Evolutionary conservation across 2,329 filamentous ascomycete genomes (phyloP), one percentile per base, ranked within the genome.

Genomic region (Fusarium metavorans): DNA sequence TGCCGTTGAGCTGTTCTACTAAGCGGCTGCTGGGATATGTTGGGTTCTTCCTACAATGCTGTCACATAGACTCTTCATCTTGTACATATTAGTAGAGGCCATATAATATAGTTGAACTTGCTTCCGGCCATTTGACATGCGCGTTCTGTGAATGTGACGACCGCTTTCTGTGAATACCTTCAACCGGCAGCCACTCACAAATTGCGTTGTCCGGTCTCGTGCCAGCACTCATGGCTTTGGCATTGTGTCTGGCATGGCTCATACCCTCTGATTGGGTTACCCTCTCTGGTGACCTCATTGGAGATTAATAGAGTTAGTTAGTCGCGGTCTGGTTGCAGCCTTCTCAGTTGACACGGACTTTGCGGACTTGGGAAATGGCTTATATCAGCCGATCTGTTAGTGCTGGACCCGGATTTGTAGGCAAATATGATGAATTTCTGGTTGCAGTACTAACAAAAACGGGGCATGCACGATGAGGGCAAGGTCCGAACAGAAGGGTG

Each of bases 1-100:
- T 66, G 75, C 75, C 2, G 77, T 80, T 61, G 78, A 80, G 72
- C 64, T 80, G 39, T 80, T 77, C 52, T 52, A 79, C 43, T 80
- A 73, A 56, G 43, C 23, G n/a, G 20, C 27, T 32, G n/a, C n/a
- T 25, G 27, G 58, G 35, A 37, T 32, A 35, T 45, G 37, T 13
- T 23, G 25, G 14, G 11, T 13, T 25, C 11, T 54, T 27, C 30
- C 54, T 30, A 13, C 18, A 35, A 35, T 50, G 25, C 11, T 9
- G n/a, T 32, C 35, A 43, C 20, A 61, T 57, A 64, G 45, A 43
- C 20, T 60, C 45, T 57, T 58, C 62, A 23, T 48, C 25, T 52
- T 72, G 70, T 79, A 78, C 23, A 79, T 78, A 78, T 68, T 78
- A 45, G 56, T 45, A 64, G 30, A 67, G 27, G 63, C 37, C 37